These are phyloP conservation scores for Parathielavia appendiculata DNA, from an alignment of 495 filamentous ascomycete species.

Conservation along the genomic window DNA sequence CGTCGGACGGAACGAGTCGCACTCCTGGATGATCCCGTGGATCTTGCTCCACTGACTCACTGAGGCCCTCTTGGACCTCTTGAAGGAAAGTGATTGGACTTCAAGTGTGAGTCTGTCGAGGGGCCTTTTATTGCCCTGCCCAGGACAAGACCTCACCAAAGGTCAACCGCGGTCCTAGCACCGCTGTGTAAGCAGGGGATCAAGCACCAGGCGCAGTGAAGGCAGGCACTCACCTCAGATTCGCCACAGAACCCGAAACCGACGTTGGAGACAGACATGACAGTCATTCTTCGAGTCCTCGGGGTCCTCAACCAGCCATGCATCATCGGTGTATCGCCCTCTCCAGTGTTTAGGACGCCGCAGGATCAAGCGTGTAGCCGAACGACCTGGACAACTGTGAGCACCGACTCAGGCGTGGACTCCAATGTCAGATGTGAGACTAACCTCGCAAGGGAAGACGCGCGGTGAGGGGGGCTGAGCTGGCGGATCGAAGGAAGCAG, in stretches of 20 bases:
- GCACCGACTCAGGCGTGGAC: neutral
- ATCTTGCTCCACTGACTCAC: neutral
- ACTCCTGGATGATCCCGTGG: neutral
- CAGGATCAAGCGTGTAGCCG: neutral
- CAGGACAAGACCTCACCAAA: slow-evolving; percentile 3
- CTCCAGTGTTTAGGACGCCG: neutral
- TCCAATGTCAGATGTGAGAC: neutral
- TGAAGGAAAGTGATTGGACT: neutral
- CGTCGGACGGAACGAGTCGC: neutral
- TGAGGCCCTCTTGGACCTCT: neutral
- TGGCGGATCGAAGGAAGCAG: no score
- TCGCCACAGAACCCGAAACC: no score
- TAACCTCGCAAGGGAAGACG: neutral
- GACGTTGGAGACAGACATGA: neutral
- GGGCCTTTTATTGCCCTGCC: slow-evolving; percentile 16
- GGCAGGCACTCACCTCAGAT: neutral
- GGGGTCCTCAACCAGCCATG: no score
- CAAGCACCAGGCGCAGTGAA: neutral
- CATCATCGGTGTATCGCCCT: neutral
- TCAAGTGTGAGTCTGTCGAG: neutral
- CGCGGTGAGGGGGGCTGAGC: neutral
- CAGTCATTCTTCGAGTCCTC: no score
- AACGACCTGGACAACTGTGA: neutral
- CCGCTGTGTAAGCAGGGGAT: neutral
- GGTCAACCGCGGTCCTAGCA: neutral